Percentiles rank a stretch among this genome's conserved stretches.
phyloP scores from a whole-genome alignment of 2,329 filamentous ascomycete species.

The Apiospora marii region DNA sequence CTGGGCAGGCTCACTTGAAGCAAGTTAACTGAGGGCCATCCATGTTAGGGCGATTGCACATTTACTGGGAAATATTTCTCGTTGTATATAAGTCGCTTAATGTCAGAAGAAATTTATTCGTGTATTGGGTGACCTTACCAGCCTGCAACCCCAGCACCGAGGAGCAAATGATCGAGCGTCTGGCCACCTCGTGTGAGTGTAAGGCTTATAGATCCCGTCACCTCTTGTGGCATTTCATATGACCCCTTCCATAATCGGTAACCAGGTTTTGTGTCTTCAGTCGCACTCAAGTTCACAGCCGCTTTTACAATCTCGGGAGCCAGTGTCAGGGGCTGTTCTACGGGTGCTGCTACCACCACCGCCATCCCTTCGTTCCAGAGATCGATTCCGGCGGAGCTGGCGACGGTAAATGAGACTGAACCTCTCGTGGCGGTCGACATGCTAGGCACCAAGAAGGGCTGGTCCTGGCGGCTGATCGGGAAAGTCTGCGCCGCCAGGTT shows the following conservation, averaged over 20 bases:
- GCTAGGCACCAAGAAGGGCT: conserved; percentile 34
- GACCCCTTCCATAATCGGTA: conserved; percentile 28
- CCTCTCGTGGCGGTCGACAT: conserved; percentile 29
- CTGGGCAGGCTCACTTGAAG: background rate
- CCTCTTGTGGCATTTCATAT: conserved; percentile 27
- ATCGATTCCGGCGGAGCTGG: conserved; percentile 27
- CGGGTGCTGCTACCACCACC: conserved; percentile 31
- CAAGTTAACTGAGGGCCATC: too few relatives aligned
- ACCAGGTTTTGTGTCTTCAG: background rate
- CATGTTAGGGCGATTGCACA: background rate
- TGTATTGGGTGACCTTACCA: conserved; percentile 29
- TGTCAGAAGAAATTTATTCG: background rate
- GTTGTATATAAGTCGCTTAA: background rate
- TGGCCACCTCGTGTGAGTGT: conserved; percentile 30
- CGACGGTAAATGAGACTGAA: conserved; percentile 32
- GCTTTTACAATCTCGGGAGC: conserved; percentile 32
- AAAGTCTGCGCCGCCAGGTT: conserved; percentile 29
- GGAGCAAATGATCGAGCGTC: conserved; percentile 35
- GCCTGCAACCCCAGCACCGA: conserved; percentile 36
- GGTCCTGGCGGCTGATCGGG: conserved; percentile 29
- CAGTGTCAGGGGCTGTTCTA: conserved; percentile 36
- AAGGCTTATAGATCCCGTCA: conserved; percentile 36
- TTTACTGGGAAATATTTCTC: background rate
- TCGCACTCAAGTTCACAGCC: conserved; percentile 28
- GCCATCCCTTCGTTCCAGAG: conserved; percentile 18